Conservation (phyloP, 1,284 basidiomycete genomes). For the Fomitiporia mediterranea region DNA sequence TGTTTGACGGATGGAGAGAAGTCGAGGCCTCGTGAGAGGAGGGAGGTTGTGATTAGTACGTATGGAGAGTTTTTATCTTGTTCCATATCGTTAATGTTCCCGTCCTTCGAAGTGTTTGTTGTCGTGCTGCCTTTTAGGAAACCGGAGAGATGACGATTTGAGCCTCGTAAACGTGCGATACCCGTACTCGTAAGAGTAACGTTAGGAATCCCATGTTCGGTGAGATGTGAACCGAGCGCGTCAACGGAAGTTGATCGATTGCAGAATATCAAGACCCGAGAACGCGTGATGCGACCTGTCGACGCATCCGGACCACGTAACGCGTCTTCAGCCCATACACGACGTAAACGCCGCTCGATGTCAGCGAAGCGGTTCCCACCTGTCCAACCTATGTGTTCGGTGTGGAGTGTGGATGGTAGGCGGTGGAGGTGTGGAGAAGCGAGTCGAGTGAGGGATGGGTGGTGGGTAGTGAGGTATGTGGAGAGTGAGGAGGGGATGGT, state of each 20-base stretch:
- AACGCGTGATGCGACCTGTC: slow-evolving; percentile 29
- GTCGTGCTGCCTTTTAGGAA: slow-evolving; percentile 47
- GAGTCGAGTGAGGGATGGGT: slow-evolving; percentile 60
- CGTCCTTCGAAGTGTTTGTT: slow-evolving; percentile 2
- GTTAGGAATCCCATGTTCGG: slow-evolving; percentile 55
- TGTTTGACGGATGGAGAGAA: slow-evolving; percentile 73
- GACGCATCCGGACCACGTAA: slow-evolving; percentile 21
- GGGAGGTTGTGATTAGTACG: slow-evolving; percentile 83
- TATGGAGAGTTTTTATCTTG: slow-evolving; percentile 39
- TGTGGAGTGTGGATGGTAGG: slow-evolving; percentile 64
- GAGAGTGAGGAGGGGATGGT: slow-evolving; percentile 80
- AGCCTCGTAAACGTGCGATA: slow-evolving; percentile 54
- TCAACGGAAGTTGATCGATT: slow-evolving; percentile 69
- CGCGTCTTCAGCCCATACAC: slow-evolving; percentile 72
- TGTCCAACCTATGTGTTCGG: slow-evolving; percentile 70
- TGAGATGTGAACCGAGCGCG: slow-evolving; percentile 52
- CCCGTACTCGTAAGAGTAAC: slow-evolving; percentile 60
- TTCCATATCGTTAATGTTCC: background rate
- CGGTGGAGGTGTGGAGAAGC: slow-evolving; percentile 77
- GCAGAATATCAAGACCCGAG: slow-evolving; percentile 76
- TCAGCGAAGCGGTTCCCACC: slow-evolving; percentile 78
- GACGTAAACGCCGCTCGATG: slow-evolving; percentile 66
- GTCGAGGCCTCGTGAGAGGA: slow-evolving; percentile 88
- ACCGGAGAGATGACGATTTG: slow-evolving; percentile 67
- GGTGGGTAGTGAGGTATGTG: slow-evolving; percentile 54